Percentiles rank a stretch among this genome's conserved stretches.
Evolutionary conservation across 2,329 filamentous ascomycete genomes (phyloP).

Genomic region (Colletotrichum viniferum): DNA sequence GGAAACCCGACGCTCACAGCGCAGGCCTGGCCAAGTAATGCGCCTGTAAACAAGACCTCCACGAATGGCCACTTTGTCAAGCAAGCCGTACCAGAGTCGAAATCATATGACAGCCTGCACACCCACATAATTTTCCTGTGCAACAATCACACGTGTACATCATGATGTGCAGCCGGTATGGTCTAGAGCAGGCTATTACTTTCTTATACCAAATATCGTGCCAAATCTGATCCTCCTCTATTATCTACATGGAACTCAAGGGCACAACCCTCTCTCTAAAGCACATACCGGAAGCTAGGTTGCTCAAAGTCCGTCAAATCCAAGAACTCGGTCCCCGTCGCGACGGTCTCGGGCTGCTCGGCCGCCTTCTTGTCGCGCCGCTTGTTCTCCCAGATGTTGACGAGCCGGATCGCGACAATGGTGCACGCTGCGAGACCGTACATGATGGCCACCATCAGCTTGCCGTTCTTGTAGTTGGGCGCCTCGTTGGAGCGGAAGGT

Average conservation of each 20-base stretch:
- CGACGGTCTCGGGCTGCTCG: slow-evolving; percentile 9
- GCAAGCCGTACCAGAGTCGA: not conserved
- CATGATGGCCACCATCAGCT: slow-evolving; percentile 29
- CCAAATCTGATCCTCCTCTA: not conserved
- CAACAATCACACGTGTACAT: not conserved
- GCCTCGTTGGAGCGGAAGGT: slow-evolving; percentile 27
- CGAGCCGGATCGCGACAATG: slow-evolving; percentile 20
- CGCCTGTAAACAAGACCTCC: not conserved
- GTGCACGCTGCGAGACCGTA: slow-evolving; percentile 17
- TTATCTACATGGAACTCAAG: not conserved
- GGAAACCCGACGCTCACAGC: not conserved
- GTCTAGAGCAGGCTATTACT: not conserved
- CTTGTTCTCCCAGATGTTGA: slow-evolving; percentile 28
- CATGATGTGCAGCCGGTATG: not conserved
- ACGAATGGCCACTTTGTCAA: not conserved
- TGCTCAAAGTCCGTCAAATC: slow-evolving; percentile 30
- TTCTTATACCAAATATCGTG: not conserved
- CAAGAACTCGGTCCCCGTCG: slow-evolving; percentile 24
- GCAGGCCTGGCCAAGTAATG: not conserved
- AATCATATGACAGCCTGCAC: not conserved
- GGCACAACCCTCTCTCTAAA: not conserved
- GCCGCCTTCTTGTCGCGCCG: slow-evolving; percentile 28
- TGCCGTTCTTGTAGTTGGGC: slow-evolving; percentile 27
- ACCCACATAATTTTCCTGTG: not conserved
- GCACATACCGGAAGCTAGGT: slow-evolving; percentile 26